phyloP scores from a whole-genome alignment of 2,329 filamentous ascomycete genomes.

The Cytospora chrysosperma region DNA sequence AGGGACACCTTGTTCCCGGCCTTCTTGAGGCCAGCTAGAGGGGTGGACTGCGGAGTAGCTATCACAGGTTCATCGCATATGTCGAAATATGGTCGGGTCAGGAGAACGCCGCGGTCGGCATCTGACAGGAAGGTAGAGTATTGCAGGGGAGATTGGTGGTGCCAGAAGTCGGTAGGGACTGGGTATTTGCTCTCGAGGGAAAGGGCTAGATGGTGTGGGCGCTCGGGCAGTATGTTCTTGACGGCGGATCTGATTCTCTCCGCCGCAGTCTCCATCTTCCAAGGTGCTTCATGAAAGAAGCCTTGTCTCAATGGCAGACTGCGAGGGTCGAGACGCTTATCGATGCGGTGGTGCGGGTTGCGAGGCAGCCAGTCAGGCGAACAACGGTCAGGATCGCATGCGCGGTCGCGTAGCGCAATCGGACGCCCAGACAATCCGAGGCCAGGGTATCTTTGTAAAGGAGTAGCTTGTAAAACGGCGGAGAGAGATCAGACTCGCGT shows the following conservation, averaged over 20 bases:
- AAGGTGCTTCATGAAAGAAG: constrained; percentile 25
- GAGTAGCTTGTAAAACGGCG: neutral
- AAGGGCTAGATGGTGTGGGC: constrained; percentile 54
- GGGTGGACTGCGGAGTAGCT: constrained; percentile 25
- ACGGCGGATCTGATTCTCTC: constrained; percentile 55
- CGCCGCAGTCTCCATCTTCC: constrained; percentile 59
- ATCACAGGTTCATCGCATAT: constrained; percentile 51
- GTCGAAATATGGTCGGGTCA: constrained; percentile 57
- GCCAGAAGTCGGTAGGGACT: constrained; percentile 43
- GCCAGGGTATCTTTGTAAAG: neutral
- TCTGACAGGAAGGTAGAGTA: constrained; percentile 59
- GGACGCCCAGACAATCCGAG: constrained; percentile 1
- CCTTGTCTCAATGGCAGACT: constrained; percentile 17
- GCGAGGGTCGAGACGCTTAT: constrained; percentile 7
- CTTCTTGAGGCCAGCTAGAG: constrained; percentile 34
- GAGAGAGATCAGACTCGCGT: neutral
- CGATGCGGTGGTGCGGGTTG: neutral
- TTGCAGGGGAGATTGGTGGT: constrained; percentile 47
- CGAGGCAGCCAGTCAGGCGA: neutral
- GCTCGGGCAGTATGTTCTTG: constrained; percentile 51
- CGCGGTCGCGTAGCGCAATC: constrained; percentile 15
- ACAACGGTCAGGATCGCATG: constrained; percentile 1
- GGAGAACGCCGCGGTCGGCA: constrained; percentile 56
- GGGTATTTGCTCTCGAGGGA: constrained; percentile 49
- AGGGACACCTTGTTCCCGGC: constrained; percentile 50